Evolutionary conservation across 164 flowering plant species (phyloP), one percentile per base, ranked within the genome.

Genomic region (Stephania yunnanensis): DNA sequence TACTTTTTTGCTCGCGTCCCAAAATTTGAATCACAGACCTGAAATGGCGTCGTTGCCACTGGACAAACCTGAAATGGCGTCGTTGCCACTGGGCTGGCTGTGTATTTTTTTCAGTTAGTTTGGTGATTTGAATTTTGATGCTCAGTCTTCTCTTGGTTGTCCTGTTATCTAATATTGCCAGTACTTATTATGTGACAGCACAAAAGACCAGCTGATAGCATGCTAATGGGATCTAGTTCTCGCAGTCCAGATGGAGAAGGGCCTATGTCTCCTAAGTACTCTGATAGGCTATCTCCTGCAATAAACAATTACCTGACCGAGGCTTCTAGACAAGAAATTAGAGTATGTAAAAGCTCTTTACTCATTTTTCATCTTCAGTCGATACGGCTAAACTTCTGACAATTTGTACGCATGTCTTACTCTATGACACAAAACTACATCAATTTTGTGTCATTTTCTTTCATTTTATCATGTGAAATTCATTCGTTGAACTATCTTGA

Each of bases 231-330:
- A 25, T 81, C 84, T 76, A 93, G 92, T 85, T 91, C 99, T 79
- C 92, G 97, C 73, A 91, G 93, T 76, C 87, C 89, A 65, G 87
- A 84, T 75, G 90, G 89, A 15, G 97, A 93, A 77, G 93, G 88
- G 58, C 89, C 97, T 75, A 74, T 76, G 31, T 91, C 97, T 68
- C 95, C 97, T 0, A 92, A 90, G 85, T 96, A 94, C 76, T 87
- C 98, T 76, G 98, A 96, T 58, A 92, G 91, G 84, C 97, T 96
- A 58, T 96, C 99, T 53, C 99, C 99, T 76, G 92, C 99, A 77
- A 88, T 96, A 73, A 96, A 93, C 83, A 90, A 77, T 69, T 94
- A 94, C 81, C 86, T 96, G 55, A 84, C 97, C 71, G 99, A 96
- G 84, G 99, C 99, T 69, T 91, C 99, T 74, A 85, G 98, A 12